phyloP scores from a whole-genome alignment of 306 rosid genomes.

The Herpetospermum pedunculosum region DNA sequence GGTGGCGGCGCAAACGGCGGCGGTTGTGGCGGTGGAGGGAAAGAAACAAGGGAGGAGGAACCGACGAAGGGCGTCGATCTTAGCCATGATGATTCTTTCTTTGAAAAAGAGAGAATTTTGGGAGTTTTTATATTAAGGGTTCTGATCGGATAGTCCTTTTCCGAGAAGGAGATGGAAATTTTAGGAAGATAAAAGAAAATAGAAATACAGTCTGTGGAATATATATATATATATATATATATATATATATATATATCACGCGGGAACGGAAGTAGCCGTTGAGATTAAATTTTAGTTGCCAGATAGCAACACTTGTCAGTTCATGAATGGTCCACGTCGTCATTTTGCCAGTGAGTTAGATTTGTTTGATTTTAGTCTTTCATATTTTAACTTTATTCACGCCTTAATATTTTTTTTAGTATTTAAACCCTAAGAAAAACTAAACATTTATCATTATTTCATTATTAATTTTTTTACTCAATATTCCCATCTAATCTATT shows the following conservation, averaged over 20 bases:
- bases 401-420: too few relatives aligned
- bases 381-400: too few relatives aligned
- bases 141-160: not conserved
- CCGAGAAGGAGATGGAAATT: not conserved
- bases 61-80: constrained; percentile 76
- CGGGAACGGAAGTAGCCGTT: constrained; percentile 9
- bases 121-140: not conserved
- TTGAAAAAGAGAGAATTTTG: not conserved
- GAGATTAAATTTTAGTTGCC: constrained; percentile 1
- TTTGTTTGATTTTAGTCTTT: too few relatives aligned
- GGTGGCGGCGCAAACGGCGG: constrained; percentile 15
- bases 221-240: too few relatives aligned
- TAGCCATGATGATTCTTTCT: constrained; percentile 34
- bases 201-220: not conserved
- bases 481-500: too few relatives aligned
- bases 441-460: too few relatives aligned
- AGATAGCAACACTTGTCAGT: not conserved
- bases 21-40: constrained; percentile 16
- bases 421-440: too few relatives aligned
- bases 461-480: too few relatives aligned
- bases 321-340: not conserved
- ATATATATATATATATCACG: not conserved
- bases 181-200: not conserved
- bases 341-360: not conserved
- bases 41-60: constrained; percentile 66